These are phyloP conservation scores for Citrus medica DNA, from an alignment of 345 rosid genomes.

Conservation along the genomic window DNA sequence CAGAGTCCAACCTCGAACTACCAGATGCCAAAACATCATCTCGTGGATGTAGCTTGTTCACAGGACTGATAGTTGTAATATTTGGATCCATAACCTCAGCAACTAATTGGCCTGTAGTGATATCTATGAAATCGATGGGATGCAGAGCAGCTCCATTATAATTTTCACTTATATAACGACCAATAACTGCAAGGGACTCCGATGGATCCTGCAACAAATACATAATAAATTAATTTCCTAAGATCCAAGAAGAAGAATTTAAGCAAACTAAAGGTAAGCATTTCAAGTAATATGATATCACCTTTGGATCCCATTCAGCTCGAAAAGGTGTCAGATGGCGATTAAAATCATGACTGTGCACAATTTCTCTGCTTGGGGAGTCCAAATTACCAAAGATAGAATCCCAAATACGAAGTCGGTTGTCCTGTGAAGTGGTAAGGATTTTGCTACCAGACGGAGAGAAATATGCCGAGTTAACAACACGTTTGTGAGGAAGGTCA, in stretches of 20 bases:
- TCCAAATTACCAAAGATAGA: slow-evolving; percentile 81
- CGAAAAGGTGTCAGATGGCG: slow-evolving; percentile 88
- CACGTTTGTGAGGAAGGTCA: slow-evolving; percentile 73
- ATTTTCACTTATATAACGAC: slow-evolving; percentile 94
- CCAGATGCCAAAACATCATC: slow-evolving; percentile 95
- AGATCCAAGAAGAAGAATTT: not conserved
- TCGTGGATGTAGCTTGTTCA: slow-evolving; percentile 88
- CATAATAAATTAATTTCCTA: not conserved
- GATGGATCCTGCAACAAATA: slow-evolving; percentile 64
- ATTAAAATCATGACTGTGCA: slow-evolving; percentile 97
- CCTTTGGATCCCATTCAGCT: slow-evolving; percentile 99
- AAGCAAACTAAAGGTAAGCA: not conserved
- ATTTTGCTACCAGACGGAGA: slow-evolving; percentile 92
- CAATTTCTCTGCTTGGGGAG: slow-evolving; percentile 90
- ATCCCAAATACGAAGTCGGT: slow-evolving; percentile 89
- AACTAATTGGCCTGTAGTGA: slow-evolving; percentile 77
- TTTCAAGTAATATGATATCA: slow-evolving; percentile 16
- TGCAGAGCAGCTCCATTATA: slow-evolving; percentile 84
- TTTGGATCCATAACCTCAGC: slow-evolving; percentile 97
- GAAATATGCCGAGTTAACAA: slow-evolving; percentile 96
- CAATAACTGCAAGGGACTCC: slow-evolving; percentile 83
- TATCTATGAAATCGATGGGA: slow-evolving; percentile 89
- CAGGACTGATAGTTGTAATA: slow-evolving; percentile 89
- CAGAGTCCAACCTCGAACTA: slow-evolving; percentile 69
- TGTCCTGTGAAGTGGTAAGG: slow-evolving; percentile 89